Percentiles rank a stretch among this genome's conserved stretches.
Conservation (phyloP, 2,329 filamentous ascomycete genomes). For the Sclerotinia spermophila region DNA sequence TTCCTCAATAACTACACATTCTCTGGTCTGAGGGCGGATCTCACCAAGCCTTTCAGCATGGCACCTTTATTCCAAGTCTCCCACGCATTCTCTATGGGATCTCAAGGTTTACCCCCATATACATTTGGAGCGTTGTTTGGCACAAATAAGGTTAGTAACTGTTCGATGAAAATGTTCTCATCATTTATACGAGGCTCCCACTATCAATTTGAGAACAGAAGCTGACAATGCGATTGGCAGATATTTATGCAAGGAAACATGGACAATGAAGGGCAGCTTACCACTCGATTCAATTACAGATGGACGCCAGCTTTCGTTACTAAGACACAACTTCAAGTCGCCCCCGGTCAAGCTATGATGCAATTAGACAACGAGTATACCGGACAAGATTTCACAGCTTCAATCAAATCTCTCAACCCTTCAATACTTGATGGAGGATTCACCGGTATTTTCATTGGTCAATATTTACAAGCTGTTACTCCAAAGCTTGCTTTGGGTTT, state of each 20-base stretch:
- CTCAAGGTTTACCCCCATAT: slow-evolving; percentile 86
- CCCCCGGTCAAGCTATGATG: slow-evolving; percentile 76
- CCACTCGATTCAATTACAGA: slow-evolving; percentile 88
- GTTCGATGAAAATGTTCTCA: background rate
- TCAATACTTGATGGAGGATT: slow-evolving; percentile 86
- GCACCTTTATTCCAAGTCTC: slow-evolving; percentile 94
- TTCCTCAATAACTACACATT: slow-evolving; percentile 97
- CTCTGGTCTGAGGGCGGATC: slow-evolving; percentile 88
- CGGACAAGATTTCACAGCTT: slow-evolving; percentile 88
- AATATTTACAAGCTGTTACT: slow-evolving; percentile 91
- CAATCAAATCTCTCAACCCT: slow-evolving; percentile 93
- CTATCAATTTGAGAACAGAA: background rate
- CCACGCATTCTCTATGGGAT: slow-evolving; percentile 91
- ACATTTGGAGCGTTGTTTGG: slow-evolving; percentile 93
- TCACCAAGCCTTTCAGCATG: slow-evolving; percentile 95
- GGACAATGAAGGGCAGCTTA: slow-evolving; percentile 86
- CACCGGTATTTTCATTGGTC: slow-evolving; percentile 92
- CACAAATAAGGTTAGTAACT: slow-evolving; percentile 72
- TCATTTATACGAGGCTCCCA: background rate
- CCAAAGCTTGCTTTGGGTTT: slow-evolving; percentile 81
- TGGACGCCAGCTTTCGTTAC: slow-evolving; percentile 77
- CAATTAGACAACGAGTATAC: slow-evolving; percentile 96
- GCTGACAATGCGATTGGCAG: slow-evolving; percentile 46
- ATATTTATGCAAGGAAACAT: slow-evolving; percentile 93
- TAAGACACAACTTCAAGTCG: slow-evolving; percentile 84